Conservation (phyloP, 768 basidiomycete genomes). For the Trametes punicea region DNA sequence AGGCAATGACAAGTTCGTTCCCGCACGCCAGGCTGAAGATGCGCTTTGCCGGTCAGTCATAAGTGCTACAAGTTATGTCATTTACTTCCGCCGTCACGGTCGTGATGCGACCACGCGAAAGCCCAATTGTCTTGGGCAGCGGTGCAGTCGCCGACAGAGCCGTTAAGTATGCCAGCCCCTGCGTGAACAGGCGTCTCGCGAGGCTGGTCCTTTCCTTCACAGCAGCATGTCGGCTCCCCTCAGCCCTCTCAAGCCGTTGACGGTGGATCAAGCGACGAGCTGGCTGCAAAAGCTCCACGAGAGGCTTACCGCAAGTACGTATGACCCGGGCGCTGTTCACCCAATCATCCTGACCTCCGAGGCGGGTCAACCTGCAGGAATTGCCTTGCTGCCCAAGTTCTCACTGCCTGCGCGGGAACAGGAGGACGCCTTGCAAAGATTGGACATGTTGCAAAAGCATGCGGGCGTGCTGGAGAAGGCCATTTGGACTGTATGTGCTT, state of each 20-base stretch:
- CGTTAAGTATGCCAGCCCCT: conserved; percentile 7
- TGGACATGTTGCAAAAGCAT: background rate
- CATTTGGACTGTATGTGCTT: background rate
- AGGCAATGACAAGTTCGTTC: background rate
- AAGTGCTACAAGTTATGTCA: background rate
- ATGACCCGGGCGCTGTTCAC: no score
- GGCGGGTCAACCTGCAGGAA: background rate
- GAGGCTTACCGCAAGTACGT: background rate
- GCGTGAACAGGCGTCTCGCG: background rate
- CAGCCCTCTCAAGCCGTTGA: conserved; percentile 10
- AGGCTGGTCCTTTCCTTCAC: conserved; percentile 19
- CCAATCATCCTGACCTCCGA: no score
- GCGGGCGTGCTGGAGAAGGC: conserved; percentile 13
- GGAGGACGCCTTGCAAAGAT: background rate
- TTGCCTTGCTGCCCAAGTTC: background rate
- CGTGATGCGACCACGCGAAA: conserved; percentile 5
- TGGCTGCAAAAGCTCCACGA: conserved; percentile 1
- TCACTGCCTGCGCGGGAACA: background rate
- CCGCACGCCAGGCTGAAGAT: background rate
- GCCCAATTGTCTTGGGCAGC: conserved; percentile 10
- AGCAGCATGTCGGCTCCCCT: conserved; percentile 6
- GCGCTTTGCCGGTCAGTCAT: no score
- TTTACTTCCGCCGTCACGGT: background rate
- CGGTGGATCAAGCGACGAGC: conserved; percentile 6
- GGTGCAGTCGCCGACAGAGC: background rate